Conservation (phyloP, 371 early-diverging fungal genomes). For the Conidiobolus incongruus region DNA sequence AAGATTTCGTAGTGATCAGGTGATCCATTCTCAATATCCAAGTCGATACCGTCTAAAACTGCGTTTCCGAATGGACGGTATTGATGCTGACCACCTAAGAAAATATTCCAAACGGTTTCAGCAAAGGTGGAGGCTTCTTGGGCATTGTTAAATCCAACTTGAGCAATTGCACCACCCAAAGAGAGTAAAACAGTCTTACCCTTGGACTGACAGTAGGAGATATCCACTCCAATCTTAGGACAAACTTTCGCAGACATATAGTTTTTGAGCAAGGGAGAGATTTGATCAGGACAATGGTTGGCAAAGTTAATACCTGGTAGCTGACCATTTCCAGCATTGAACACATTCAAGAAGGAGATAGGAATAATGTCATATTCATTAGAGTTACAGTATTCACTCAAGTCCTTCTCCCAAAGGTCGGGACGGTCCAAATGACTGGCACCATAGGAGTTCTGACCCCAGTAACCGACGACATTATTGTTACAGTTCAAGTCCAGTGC, state of each 20-base stretch:
- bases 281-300: constrained; percentile 22
- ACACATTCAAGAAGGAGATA: constrained; percentile 35
- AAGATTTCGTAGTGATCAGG: constrained; percentile 21
- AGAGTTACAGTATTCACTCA: constrained; percentile 31
- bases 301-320: constrained; percentile 27
- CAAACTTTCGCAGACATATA: constrained; percentile 29
- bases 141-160: constrained; percentile 21
- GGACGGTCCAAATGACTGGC: constrained; percentile 3
- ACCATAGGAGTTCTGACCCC: constrained; percentile 23
- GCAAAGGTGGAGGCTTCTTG: constrained; percentile 28
- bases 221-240: constrained; percentile 29
- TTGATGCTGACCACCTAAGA: constrained; percentile 19
- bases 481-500: constrained; percentile 5
- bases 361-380: constrained; percentile 24
- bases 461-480: constrained; percentile 22
- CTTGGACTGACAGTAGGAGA: constrained; percentile 29
- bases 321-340: constrained; percentile 18
- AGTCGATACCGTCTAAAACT: constrained; percentile 36
- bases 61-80: constrained; percentile 35
- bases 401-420: constrained; percentile 11
- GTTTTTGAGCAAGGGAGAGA: constrained; percentile 22
- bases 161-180: constrained; percentile 42
- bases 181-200: constrained; percentile 36
- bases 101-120: constrained; percentile 30
- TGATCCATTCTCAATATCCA: constrained; percentile 43